Base-by-base conservation (phyloP, 495 filamentous ascomycete species). In the Podospora australis region DNA sequence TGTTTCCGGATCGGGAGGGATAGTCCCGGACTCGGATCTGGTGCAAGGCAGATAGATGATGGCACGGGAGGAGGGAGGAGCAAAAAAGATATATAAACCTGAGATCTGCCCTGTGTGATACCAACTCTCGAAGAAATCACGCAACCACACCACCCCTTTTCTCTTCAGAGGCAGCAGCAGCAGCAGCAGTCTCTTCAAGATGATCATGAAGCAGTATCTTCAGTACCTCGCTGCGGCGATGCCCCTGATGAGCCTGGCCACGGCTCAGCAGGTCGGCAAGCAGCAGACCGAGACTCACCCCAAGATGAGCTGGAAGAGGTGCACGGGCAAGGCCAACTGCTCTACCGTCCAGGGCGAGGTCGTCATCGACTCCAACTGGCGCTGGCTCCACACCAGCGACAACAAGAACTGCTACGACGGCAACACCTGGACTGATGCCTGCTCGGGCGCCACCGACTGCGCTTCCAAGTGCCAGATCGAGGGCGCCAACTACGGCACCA, bases 261-360 rank as follows among this genome's bases (percentile, higher is more conserved):
- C 47, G 42, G 68, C 62, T 53, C 82, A 86, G 63, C 69, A 77
- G 56, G 71, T 76, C 54, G 80, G 80, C 59, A 80, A 63, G 16
- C 36, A 69, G 55, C 64, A 64, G 17, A 50, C 67, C 13, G 82
- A 86, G 62, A 74, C 68, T 9, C 80, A 84, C 50, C 81, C 81
- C 42, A 68, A 72, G 54, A 53, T 84, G 49, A 70, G 63, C 57
- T 82, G 78, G 78, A 70, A 75, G 60, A 74, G 71, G 44, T 84
- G 79, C 60, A 68, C 70, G 23, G 60, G 66, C 45, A 55, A 57
- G 20, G 79, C 74, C 35, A 74, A 62, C 52, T 83, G 79, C 68
- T 57, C 59, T 23, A 49, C 57, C 4, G 64, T 68, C 55, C 65
- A 62, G 57, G 67, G 52, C 51, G 65, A 72, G 55, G 65, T 76